Evolutionary conservation across 2,329 filamentous ascomycete species (phyloP), one percentile per base, ranked within the genome.

Genomic region (Ophiostoma novo-ulmi): DNA sequence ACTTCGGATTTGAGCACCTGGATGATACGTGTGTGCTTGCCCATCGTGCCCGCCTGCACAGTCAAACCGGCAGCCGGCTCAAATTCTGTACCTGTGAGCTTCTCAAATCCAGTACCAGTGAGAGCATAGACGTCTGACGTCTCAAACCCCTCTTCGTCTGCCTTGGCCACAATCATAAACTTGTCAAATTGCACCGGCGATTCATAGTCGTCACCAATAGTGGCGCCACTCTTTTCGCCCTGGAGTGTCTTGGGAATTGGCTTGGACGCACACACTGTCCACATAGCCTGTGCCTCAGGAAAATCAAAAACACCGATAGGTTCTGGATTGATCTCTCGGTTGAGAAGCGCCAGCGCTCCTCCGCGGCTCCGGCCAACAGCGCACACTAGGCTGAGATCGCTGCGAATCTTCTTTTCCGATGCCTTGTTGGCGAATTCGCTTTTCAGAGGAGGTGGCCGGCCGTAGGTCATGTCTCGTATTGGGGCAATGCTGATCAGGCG

Each of bases 1-100:
- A 98, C 88, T 77, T 98, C 94, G 1, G 89, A 92, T 74, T 90
- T 91, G 69, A 97, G 84, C 1, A 97, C 90, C 77, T 98, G 95
- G 20, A 98, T 89, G 44, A 98, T 89, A 71, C 93, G 88, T 77
- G 87, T 91, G 72, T 91, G 88, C 69, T 87, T 87, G n/a, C 91
- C 91, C 79, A 99, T 87, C 0, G 90, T 91, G 20, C 92, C 92
- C 22, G 95, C 91, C 75, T 96, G 91, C 66, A 98, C 85, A 0
- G 95, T 97, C 41, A 90, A 87, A 36, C 94, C 95, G 73, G 94
- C 92, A 65, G 92, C 92, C 4, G 91, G 89, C 73, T 99, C 96
- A 77, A 98, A 97, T 76, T 99, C 95, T 0, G 93, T 93, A 55
- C 90, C 92, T 48, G 88, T 87, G 8, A 94, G 84, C 55, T 91